Evolutionary conservation across 2,329 filamentous ascomycete genomes (phyloP).

Genomic region (Xylariaceae sp.): DNA sequence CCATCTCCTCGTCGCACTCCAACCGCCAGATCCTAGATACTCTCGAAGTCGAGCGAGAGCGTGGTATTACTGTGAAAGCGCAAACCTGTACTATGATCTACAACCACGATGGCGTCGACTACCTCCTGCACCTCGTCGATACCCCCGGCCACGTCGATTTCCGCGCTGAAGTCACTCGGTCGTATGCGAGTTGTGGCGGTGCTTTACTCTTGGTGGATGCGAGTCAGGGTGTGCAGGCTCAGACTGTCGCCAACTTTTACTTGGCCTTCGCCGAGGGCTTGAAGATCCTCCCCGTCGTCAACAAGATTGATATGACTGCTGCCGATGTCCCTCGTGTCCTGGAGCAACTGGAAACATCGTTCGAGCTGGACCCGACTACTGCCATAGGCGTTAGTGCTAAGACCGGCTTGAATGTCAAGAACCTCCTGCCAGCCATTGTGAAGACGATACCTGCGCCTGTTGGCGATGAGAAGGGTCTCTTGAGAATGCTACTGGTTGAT

Average conservation of each 20-base stretch:
- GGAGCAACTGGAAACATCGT: constrained; percentile 77
- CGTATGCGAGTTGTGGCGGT: constrained; percentile 92
- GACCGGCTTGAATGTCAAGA: constrained; percentile 80
- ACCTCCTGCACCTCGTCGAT: constrained; percentile 90
- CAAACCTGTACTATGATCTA: constrained; percentile 99
- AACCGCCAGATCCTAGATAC: constrained; percentile 98
- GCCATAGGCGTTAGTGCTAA: constrained; percentile 79
- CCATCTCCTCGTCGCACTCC: constrained; percentile 69
- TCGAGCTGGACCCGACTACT: constrained; percentile 76
- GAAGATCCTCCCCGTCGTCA: constrained; percentile 82
- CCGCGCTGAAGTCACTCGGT: constrained; percentile 88
- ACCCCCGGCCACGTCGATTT: constrained; percentile 98
- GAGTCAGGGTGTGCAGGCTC: constrained; percentile 92
- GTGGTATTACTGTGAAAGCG: constrained; percentile 97
- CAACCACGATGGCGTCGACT: constrained; percentile 77
- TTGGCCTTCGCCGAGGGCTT: constrained; percentile 90
- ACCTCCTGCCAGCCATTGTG: constrained; percentile 79
- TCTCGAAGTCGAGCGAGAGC: constrained; percentile 90
- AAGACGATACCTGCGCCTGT: constrained; percentile 75
- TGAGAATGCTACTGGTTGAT: constrained; percentile 85
- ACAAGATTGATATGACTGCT: constrained; percentile 91
- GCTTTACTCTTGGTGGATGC: constrained; percentile 91
- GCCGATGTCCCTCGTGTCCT: constrained; percentile 83
- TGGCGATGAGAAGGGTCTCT: constrained; percentile 65
- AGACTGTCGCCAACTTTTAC: constrained; percentile 98